phyloP scores from a whole-genome alignment of 129 eudicot genomes.

The Pittosporum tobira region DNA sequence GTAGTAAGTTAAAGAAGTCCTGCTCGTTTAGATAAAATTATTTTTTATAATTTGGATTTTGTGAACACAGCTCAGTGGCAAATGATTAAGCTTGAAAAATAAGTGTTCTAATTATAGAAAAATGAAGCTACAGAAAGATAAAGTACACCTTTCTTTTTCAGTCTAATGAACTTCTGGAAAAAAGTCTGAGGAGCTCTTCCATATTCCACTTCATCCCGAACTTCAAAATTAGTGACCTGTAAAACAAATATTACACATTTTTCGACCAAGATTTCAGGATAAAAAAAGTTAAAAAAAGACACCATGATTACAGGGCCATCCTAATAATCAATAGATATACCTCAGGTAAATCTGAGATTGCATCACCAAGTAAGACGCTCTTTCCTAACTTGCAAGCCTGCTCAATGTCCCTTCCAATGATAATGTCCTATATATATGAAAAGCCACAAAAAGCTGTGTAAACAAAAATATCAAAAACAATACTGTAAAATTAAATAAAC shows the following conservation, averaged over 20 bases:
- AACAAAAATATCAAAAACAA: not conserved
- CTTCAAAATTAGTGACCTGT: slow-evolving; percentile 47
- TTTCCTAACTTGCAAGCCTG: slow-evolving; percentile 23
- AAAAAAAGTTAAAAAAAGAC: not conserved
- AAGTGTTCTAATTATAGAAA: no score
- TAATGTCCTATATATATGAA: slow-evolving; percentile 29
- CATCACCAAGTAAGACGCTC: slow-evolving; percentile 50
- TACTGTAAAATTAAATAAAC: not conserved
- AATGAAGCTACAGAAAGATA: not conserved
- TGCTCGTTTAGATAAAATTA: no score
- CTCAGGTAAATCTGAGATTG: slow-evolving; percentile 59
- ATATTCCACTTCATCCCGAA: slow-evolving; percentile 49
- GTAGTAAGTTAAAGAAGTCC: no score
- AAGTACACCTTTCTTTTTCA: slow-evolving; percentile 35
- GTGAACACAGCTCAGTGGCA: not conserved
- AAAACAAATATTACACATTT: not conserved
- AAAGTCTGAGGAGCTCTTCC: slow-evolving; percentile 27
- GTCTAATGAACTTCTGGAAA: slow-evolving; percentile 52
- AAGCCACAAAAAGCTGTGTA: not conserved
- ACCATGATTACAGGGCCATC: not conserved
- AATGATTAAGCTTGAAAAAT: not conserved
- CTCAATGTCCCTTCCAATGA: slow-evolving; percentile 39
- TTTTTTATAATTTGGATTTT: no score
- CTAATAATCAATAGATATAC: slow-evolving; percentile 15
- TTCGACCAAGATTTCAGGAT: not conserved